Evolutionary conservation across 2,329 filamentous ascomycete genomes (phyloP), one percentile per base, ranked within the genome.

Genomic region (Xylaria sp.): DNA sequence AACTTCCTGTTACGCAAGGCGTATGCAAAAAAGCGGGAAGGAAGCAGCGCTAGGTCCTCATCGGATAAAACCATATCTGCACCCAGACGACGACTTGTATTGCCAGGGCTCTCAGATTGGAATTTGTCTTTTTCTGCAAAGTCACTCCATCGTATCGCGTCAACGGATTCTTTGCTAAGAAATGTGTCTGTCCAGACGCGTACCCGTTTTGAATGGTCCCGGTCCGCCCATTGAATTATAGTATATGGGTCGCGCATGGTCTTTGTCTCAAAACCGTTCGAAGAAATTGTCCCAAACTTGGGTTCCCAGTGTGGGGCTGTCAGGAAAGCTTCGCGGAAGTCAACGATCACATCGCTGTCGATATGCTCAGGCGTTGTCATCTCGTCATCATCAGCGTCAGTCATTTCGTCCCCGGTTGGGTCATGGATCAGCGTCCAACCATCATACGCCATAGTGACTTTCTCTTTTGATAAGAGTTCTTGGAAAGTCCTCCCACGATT

Each of bases 341-440:
- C 51, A 28, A 54, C 33, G 21, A 54, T 54, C 15, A 54, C 51
- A 43, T 42, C 37, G 38, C 51, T 23, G 11, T 54, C 51, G 25
- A 54, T 21, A 33, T 54, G 51, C 23, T 54, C 51, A 5, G 23
- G 14, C n/a, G 38, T 2, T 14, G 35, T 17, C 35, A 17, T 8
- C 31, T 14, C 25, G 14, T 17, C 4, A 4, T 17, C 19, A 5
- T 51, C 47, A 19, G 47, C 23, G 28, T 31, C 28, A 4, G 28
- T 31, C 28, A 31, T 31, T n/a, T 11, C 12, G 38, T 23, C n/a
- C 35, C 17, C 47, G 31, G 17, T 38, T 21, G 47, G 47, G 28
- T 17, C 47, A 17, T 19, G 21, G 15, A 12, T 23, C 21, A 51
- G 47, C 15, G 47, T 51, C 51, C 51, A 54, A 12, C 51, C 51